Evolutionary conservation across 2,329 filamentous ascomycete genomes (phyloP), one percentile per base, ranked within the genome.

Genomic region (Botryotinia convoluta): DNA sequence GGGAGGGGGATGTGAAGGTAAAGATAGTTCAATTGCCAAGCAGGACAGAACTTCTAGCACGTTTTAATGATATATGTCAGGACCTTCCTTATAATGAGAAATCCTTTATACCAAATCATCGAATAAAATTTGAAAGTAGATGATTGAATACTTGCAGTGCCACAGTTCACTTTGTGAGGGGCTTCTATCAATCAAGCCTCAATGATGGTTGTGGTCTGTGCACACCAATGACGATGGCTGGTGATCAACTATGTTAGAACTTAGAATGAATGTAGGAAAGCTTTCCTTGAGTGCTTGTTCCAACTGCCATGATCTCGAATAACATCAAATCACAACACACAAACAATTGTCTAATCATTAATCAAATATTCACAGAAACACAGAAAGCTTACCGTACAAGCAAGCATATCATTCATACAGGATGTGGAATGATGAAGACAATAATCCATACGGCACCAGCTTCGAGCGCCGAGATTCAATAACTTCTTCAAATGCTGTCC

Each of bases 391-490:
- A 18, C 71, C 73, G 67, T 57, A 73, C 60, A 62, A 72, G 72
- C 73, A 69, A 80, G 86, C 79, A 78, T 97, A 80, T 86, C 79
- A 78, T 97, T 97, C 72, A 37, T 71, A 76, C 82, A 87, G 79
- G 78, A 98, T 98, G 95, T 98, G 95, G 95, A 97, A 98, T 87
- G 95, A 98, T 86, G 95, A 98, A 85, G 94, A 98, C 81, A 98
- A 98, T 84, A 98, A 98, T 82, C 95, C 95, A 8, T 98, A 98
- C 81, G 95, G 94, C 77, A 89, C 87, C 79, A 95, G 93, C 83
- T 98, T 97, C 85, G 93, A 96, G 82, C 92, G 93, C 79, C 90
- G 93, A 79, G 93, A 97, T 83, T 93, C 93, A 75, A 90, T 92
- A 82, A 87, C 90, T 63, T 93, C 91, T 42, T 91, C 91, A 45